Evolutionary conservation across 371 early-diverging fungal species (phyloP).

Genomic region (Amoeboradix gromovi): DNA sequence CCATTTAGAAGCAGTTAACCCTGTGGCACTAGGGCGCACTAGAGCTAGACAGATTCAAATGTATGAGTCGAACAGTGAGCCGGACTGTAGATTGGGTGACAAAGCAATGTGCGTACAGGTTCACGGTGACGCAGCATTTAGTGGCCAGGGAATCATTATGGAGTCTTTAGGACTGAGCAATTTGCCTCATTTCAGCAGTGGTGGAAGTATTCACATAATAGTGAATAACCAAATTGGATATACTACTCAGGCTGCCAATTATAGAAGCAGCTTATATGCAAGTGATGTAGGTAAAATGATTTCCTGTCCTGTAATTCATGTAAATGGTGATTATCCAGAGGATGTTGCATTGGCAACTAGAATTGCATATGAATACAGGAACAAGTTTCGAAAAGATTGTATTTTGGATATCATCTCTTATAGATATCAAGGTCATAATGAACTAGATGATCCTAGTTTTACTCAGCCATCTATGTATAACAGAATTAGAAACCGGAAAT

Average conservation of each 20-base stretch:
- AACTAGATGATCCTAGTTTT: slow-evolving; percentile 82
- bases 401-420: slow-evolving; percentile 72
- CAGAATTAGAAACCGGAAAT: slow-evolving; percentile 44
- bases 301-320: slow-evolving; percentile 74
- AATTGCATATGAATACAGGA: slow-evolving; percentile 61
- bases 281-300: slow-evolving; percentile 82
- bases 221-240: slow-evolving; percentile 92
- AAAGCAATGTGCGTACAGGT: slow-evolving; percentile 62
- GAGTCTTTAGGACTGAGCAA: slow-evolving; percentile 75
- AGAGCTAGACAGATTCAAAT: slow-evolving; percentile 64
- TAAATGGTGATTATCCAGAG: slow-evolving; percentile 80
- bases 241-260: slow-evolving; percentile 69
- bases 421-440: slow-evolving; percentile 87
- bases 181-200: slow-evolving; percentile 62
- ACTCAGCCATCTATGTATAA: slow-evolving; percentile 89
- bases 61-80: slow-evolving; percentile 28
- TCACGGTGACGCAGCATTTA: slow-evolving; percentile 88
- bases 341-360: slow-evolving; percentile 56
- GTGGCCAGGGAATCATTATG: slow-evolving; percentile 76
- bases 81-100: slow-evolving; percentile 50
- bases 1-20: slow-evolving; percentile 85
- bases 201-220: slow-evolving; percentile 75
- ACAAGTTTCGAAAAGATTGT: slow-evolving; percentile 68
- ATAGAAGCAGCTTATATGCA: slow-evolving; percentile 59
- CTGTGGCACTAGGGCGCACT: slow-evolving; percentile 74